phyloP scores from a whole-genome alignment of 108 stramenopile species.

The Cyclotella sp. region DNA sequence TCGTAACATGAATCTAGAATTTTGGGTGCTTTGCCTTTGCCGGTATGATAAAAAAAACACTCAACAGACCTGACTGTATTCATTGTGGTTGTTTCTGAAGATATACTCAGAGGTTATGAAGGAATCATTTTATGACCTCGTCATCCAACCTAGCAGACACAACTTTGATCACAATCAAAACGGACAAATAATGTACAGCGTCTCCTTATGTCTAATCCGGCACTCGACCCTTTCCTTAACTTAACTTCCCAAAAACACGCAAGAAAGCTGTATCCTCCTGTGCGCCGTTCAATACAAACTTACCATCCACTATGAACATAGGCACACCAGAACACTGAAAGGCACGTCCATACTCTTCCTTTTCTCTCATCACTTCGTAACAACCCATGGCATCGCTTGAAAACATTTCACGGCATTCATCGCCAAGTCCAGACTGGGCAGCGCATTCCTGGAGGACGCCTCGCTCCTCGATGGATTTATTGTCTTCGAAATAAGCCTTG shows the following conservation, averaged over 20 bases:
- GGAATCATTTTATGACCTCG: not conserved
- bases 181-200: too few species aligned
- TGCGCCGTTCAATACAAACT: constrained; percentile 41
- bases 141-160: not conserved
- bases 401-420: constrained; percentile 12
- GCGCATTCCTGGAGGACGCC: constrained; percentile 45
- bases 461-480: constrained; percentile 43
- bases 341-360: constrained; percentile 36
- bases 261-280: constrained; percentile 41
- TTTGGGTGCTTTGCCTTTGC: not conserved
- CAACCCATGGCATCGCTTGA: constrained; percentile 25
- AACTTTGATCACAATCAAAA: not conserved
- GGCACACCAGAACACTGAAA: constrained; percentile 54
- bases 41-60: too few species aligned
- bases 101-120: not conserved
- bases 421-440: constrained; percentile 24
- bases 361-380: constrained; percentile 38
- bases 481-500: constrained; percentile 53
- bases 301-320: constrained; percentile 53
- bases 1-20: not conserved
- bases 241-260: constrained; percentile 24
- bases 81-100: not conserved
- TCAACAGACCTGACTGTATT: too few species aligned
- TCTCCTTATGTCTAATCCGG: not conserved
- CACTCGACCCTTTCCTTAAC: not conserved